Evolutionary conservation across 202 grass and related monocot genomes (phyloP), one percentile per base, ranked within the genome.

Genomic region (Panicum virgatum): DNA sequence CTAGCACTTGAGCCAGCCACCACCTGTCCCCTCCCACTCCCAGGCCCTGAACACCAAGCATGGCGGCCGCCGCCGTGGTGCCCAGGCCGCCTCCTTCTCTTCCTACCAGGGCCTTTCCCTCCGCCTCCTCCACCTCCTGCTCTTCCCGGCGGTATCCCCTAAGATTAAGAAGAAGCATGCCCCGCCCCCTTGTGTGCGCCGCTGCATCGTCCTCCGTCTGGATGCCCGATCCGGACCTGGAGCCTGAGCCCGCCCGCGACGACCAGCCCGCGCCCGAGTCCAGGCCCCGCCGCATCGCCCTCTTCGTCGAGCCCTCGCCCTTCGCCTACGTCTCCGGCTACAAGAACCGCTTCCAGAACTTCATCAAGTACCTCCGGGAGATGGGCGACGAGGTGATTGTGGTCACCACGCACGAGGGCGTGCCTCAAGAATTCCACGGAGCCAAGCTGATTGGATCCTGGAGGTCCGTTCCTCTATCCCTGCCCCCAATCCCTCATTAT

Each of bases 301-400:
- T 94, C 32, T 94, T 92, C 73, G 90, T 94, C 19, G 94, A 97
- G 81, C 92, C 94, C 7, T 97, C 94, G 39, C 90, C 94, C 47
- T 97, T 94, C 77, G 86, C 90, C 25, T 97, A 97, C 77, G 81
- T 97, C 58, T 97, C 91, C 54, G 94, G 91, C 50, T 97, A 97
- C 81, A 97, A 97, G 85, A 97, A 97, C 78, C 91, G 94, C 38
- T 97, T 97, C 85, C 91, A 94, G 85, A 97, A 97, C 80, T 97
- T 97, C 83, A 94, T 94, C 85, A 97, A 92, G 80, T 78, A 92
- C 61, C 82, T 97, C 59, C 89, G 89, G 19, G 94, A 94, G 86
- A 94, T 97, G 91, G 94, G 94, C 3, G 94, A 97, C 47, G 94
- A 97, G 91, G 91, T 94, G 8, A 94, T 97, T 81, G 92, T 97